These are phyloP conservation scores for Rosa chinensis DNA, from an alignment of 306 rosid species.

Conservation along the genomic window DNA sequence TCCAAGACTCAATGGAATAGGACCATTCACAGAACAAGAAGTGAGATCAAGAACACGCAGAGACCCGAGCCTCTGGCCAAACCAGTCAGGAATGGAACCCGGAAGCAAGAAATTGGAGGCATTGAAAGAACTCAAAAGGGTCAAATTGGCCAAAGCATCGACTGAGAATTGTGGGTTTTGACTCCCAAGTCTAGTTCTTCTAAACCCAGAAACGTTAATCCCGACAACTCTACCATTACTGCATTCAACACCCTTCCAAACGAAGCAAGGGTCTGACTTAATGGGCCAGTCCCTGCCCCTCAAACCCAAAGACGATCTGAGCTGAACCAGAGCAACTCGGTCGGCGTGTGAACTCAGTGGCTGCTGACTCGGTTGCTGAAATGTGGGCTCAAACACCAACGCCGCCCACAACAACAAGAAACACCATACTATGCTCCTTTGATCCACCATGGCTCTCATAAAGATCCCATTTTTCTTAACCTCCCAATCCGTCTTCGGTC, in stretches of 20 bases:
- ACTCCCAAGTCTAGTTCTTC: slow-evolving; percentile 70
- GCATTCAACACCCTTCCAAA: slow-evolving; percentile 69
- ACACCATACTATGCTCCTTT: slow-evolving; percentile 26
- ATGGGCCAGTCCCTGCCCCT: slow-evolving; percentile 85
- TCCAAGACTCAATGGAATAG: slow-evolving; percentile 68
- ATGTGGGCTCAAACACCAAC: slow-evolving; percentile 55
- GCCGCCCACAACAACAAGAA: slow-evolving; percentile 31
- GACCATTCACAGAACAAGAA: slow-evolving; percentile 57
- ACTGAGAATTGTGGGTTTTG: slow-evolving; percentile 70
- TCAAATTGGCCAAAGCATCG: slow-evolving; percentile 70
- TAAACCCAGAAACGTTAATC: slow-evolving; percentile 79
- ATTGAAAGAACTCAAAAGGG: slow-evolving; percentile 62
- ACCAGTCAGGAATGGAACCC: slow-evolving; percentile 73
- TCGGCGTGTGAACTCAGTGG: slow-evolving; percentile 50
- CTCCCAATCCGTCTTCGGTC: slow-evolving; percentile 11
- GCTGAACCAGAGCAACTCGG: slow-evolving; percentile 57
- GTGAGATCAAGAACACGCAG: slow-evolving; percentile 82
- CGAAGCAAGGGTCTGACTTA: slow-evolving; percentile 71
- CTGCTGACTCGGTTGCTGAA: slow-evolving; percentile 53
- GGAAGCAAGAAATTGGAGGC: slow-evolving; percentile 80
- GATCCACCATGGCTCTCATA: slow-evolving; percentile 57
- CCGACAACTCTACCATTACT: slow-evolving; percentile 71
- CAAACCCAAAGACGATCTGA: slow-evolving; percentile 78
- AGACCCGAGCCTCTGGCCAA: slow-evolving; percentile 46
- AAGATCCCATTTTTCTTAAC: slow-evolving; percentile 40